Evolutionary conservation across 2,329 filamentous ascomycete species (phyloP).

Genomic region (Davidsoniella eucalypti): DNA sequence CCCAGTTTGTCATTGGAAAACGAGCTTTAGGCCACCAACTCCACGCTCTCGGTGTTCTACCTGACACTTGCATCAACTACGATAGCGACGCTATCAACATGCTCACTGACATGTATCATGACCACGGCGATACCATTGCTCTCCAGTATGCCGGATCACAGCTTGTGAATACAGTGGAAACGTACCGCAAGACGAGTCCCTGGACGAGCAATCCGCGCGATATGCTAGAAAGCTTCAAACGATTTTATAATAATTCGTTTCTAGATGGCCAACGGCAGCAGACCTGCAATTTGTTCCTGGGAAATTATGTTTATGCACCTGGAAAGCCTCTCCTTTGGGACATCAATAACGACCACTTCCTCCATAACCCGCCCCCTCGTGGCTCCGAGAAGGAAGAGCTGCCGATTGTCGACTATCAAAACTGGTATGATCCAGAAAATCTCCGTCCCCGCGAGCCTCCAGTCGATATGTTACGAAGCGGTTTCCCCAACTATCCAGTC

Average conservation of each 20-base stretch:
- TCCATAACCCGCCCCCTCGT: conserved; percentile 76
- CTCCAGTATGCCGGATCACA: conserved; percentile 96
- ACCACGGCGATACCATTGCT: conserved; percentile 93
- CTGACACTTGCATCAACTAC: conserved; percentile 65
- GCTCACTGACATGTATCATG: conserved; percentile 96
- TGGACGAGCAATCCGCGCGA: conserved; percentile 96
- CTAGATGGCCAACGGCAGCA: conserved; percentile 95
- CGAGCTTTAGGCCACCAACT: conserved; percentile 82
- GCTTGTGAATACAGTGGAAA: conserved; percentile 97
- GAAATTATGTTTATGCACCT: conserved; percentile 79
- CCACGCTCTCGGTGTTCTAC: conserved; percentile 76
- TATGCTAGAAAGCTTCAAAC: conserved; percentile 98
- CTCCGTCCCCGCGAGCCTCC: conserved; percentile 47
- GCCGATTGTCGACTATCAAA: conserved; percentile 54
- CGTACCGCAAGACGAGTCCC: conserved; percentile 96
- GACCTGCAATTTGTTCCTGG: conserved; percentile 91
- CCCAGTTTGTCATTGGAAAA: conserved; percentile 95
- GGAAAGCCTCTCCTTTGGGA: conserved; percentile 97
- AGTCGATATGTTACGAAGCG: conserved; percentile 14
- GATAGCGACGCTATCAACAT: conserved; percentile 92
- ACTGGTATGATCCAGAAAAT: conserved; percentile 68
- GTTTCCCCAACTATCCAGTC: not conserved
- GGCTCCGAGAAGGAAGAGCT: conserved; percentile 43
- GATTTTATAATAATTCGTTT: conserved; percentile 98
- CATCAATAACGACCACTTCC: conserved; percentile 82